Evolutionary conservation across 495 filamentous ascomycete species (phyloP), one percentile per base, ranked within the genome.

Genomic region (Penicillium coprophilum): DNA sequence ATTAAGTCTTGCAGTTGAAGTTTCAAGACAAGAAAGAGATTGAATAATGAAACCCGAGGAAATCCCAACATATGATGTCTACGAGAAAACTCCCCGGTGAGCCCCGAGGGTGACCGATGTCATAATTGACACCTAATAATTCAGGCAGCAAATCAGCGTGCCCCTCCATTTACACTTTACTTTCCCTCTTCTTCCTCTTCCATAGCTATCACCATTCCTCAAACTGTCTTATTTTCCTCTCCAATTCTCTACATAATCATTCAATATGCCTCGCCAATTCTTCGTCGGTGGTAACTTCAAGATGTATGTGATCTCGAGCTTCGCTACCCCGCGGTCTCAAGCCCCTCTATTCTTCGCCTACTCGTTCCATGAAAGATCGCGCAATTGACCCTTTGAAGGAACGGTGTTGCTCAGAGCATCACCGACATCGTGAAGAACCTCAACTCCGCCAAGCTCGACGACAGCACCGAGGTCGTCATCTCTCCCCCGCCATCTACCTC

Each of bases 221-320:
- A 36, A 17, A 17, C 19, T 32, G n/a, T 56, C 43, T 61, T 28
- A 19, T 44, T 27, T 61, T 34, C 58, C 53, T 44, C 56, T 34
- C 41, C 44, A 41, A 53, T 32, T 20, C 41, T 23, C 48, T 10
- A 32, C 27, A 46, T 41, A 55, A 59, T 58, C 39, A 27, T 57
- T 61, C 73, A 77, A 65, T 45, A 96, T 96, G 92, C 80, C 85
- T 78, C 93, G 94, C 81, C 88, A 91, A 86, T 98, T 97, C 84
- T 97, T 98, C 78, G 91, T 98, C 71, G 94, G 94, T 73, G 94
- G 94, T 70, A 98, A 97, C 85, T 97, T 97, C 82, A 98, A 98
- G 82, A 96, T 96, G 91, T 93, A 72, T 51, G 82, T 77, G 4
- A 15, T 12, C 24, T 45, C 46, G 24, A 53, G 50, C 44, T 60